Conservation (phyloP, 164 flowering plant species). For the grape (Vitis vinifera) region ASM3070453v1 NC_081823.1:262501-263000, state of each 20-base stretch:
- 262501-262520: conserved; percentile 56
- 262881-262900: background rate
- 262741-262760: conserved; percentile 81
- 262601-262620: conserved; percentile 21
- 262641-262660: background rate
- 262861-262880: background rate
- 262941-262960: conserved; percentile 63
- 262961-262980: conserved; percentile 46
- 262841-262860: background rate
- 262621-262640: conserved; percentile 1
- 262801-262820: conserved; percentile 54
- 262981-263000: conserved; percentile 62
- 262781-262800: conserved; percentile 71
- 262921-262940: conserved; percentile 69
- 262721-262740: conserved; percentile 68
- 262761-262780: conserved; percentile 69
- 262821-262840: conserved; percentile 37
- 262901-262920: conserved; percentile 48
- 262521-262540: conserved; percentile 68
- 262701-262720: conserved; percentile 77
- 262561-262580: conserved; percentile 55
- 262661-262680: conserved; percentile 51
- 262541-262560: conserved; percentile 63
- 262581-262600: conserved; percentile 34
- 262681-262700: conserved; percentile 84